Conservation (phyloP, 202 grass and related monocot species). For the Panicum virgatum region DNA sequence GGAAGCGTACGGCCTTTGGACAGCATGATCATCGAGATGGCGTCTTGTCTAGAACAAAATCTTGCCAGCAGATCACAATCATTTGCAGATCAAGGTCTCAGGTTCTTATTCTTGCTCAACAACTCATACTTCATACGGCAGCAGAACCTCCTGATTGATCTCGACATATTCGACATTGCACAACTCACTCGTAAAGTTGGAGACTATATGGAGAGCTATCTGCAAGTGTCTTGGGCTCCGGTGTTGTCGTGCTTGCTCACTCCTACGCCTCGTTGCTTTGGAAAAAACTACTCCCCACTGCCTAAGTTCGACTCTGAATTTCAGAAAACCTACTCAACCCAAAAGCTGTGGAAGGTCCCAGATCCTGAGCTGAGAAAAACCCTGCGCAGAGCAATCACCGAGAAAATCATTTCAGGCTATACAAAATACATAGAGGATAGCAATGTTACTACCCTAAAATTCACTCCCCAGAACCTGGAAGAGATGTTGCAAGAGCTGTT, state of each 20-base stretch:
- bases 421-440: background rate
- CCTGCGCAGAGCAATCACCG: background rate
- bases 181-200: background rate
- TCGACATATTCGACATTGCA: too few relatives aligned
- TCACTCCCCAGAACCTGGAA: background rate
- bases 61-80: background rate
- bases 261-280: background rate
- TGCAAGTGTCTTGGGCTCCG: background rate
- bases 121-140: background rate
- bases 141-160: too few relatives aligned
- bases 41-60: background rate
- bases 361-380: background rate
- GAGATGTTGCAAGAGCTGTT: background rate
- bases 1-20: background rate
- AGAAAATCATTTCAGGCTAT: background rate
- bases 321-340: background rate
- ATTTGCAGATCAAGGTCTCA: background rate
- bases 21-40: background rate
- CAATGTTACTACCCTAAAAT: background rate
- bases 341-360: conserved; percentile 14
- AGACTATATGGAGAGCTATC: background rate
- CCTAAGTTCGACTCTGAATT: background rate
- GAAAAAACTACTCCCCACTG: background rate
- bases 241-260: background rate
- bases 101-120: background rate